Evolutionary conservation across 164 flowering plant species (phyloP).

Genomic region (Stephania cephalantha): DNA sequence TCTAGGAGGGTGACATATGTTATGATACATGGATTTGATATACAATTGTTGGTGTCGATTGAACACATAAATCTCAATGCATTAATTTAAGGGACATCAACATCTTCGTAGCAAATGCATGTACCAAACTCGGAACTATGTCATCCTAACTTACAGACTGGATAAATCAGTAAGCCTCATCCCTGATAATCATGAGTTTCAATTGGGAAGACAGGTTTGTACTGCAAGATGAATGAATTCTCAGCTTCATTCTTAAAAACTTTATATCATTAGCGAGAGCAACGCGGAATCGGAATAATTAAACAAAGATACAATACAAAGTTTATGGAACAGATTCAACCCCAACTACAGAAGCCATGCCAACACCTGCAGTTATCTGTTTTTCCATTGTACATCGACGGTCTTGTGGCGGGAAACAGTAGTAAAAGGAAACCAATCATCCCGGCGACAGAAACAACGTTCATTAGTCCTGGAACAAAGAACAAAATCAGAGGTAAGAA

Average conservation of each 20-base stretch:
- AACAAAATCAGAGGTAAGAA: conserved; percentile 2
- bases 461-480: conserved; percentile 43
- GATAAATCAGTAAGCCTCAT: neutral
- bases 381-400: conserved; percentile 47
- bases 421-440: conserved; percentile 40
- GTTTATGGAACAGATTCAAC: neutral
- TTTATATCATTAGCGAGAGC: no score
- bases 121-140: neutral
- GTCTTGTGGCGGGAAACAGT: conserved; percentile 61
- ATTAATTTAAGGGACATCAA: neutral
- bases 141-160: neutral
- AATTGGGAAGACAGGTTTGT: neutral
- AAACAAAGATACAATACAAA: neutral
- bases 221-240: neutral
- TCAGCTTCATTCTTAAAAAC: neutral
- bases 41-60: neutral
- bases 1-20: no score
- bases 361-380: conserved; percentile 61
- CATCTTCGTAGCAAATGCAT: neutral
- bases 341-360: conserved; percentile 67
- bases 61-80: neutral
- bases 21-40: neutral
- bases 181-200: neutral
- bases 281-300: neutral
- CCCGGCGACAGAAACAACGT: conserved; percentile 51